These are phyloP conservation scores for Oldenlandia corymbosa DNA, from an alignment of 257 asterid genomes.

Conservation along the genomic window DNA sequence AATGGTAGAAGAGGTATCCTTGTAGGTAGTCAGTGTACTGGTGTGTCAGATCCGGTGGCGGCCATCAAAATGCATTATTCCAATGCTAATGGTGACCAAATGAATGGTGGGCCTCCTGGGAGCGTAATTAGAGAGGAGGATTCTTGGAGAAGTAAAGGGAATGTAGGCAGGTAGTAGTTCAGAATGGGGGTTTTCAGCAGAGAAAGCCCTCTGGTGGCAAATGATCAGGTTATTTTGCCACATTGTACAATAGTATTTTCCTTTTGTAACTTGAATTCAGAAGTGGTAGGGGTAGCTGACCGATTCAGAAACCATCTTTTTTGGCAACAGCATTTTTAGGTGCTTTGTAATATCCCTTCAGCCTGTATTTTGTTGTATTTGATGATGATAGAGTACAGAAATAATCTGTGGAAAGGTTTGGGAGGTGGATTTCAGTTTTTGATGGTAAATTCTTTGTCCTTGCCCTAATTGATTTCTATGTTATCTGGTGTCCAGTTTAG, in stretches of 20 bases:
- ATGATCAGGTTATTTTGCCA: constrained; percentile 35
- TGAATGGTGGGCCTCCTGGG: constrained; percentile 37
- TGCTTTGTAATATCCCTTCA: constrained; percentile 47
- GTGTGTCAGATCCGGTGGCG: constrained; percentile 78
- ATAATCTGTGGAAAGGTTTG: constrained; percentile 39
- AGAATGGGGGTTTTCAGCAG: constrained; percentile 26
- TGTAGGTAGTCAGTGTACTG: constrained; percentile 58
- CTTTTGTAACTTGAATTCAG: constrained; percentile 44
- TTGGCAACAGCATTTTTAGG: constrained; percentile 44
- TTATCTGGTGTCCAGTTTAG: too few relatives aligned
- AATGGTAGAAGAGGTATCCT: constrained; percentile 50
- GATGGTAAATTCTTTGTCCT: neutral
- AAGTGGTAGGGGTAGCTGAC: constrained; percentile 46
- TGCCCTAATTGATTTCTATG: neutral
- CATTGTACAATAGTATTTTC: constrained; percentile 53
- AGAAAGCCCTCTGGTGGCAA: constrained; percentile 33
- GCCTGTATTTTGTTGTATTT: constrained; percentile 80
- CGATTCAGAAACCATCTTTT: constrained; percentile 24
- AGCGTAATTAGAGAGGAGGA: constrained; percentile 53
- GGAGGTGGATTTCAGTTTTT: constrained; percentile 20
- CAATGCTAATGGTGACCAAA: constrained; percentile 48
- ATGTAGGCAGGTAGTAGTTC: constrained; percentile 62
- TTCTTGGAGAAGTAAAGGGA: constrained; percentile 68
- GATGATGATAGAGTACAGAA: constrained; percentile 53
- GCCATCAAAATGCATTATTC: constrained; percentile 80